These are phyloP conservation scores for Phialocephala sp. DNA, from an alignment of 2,329 filamentous ascomycete genomes.

Conservation along the genomic window DNA sequence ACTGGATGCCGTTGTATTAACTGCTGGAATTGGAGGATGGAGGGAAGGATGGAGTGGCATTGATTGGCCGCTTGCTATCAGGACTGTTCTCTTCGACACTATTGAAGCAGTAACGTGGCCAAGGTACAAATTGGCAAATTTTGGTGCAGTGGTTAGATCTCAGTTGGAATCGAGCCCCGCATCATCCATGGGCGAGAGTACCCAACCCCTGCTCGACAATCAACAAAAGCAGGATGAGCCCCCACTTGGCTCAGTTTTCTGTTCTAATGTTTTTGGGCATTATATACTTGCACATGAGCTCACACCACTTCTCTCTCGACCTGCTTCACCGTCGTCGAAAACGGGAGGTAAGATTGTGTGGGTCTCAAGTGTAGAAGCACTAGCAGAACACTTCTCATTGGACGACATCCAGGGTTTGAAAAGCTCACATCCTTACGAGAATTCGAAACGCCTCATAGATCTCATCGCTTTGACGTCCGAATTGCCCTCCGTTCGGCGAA, in stretches of 20 bases:
- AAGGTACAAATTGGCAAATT: constrained; percentile 69
- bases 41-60: constrained; percentile 83
- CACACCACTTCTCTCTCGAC: constrained; percentile 67
- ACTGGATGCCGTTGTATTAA: constrained; percentile 81
- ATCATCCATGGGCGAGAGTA: constrained; percentile 33
- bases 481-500: constrained; percentile 66
- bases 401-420: constrained; percentile 78
- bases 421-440: constrained; percentile 74
- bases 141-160: constrained; percentile 58
- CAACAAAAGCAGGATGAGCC: constrained; percentile 52
- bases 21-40: constrained; percentile 91
- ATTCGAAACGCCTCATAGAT: constrained; percentile 86
- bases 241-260: constrained; percentile 80
- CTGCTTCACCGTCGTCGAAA: constrained; percentile 33
- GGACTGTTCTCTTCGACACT: constrained; percentile 61
- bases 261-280: constrained; percentile 93
- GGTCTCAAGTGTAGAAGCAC: constrained; percentile 82
- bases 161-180: constrained; percentile 49
- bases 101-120: constrained; percentile 77
- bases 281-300: constrained; percentile 87
- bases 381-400: constrained; percentile 56
- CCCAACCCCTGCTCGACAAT: constrained; percentile 35
- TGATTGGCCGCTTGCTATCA: constrained; percentile 67
- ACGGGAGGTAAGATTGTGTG: constrained; percentile 68
- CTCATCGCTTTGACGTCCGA: constrained; percentile 75